A percentile compares a stretch with the other conserved stretches of the same genome.
These are phyloP conservation scores for Cenchrus americanus DNA, from an alignment of 176 grass and related monocot species.

Conservation along the genomic window DNA sequence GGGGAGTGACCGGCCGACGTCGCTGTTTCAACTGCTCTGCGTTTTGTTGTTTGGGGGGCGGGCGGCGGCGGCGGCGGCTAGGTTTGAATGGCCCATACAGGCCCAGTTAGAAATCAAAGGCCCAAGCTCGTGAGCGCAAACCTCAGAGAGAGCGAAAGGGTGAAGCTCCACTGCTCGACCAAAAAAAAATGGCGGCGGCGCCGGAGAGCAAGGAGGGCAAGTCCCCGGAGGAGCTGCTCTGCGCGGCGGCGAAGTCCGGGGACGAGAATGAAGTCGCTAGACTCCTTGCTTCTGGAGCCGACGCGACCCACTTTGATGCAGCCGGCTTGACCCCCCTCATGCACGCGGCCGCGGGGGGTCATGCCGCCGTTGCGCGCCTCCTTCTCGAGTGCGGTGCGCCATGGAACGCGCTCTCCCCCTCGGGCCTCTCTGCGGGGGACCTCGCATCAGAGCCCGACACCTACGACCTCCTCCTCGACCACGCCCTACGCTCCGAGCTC, in stretches of 20 bases:
- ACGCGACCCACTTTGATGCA: slow-evolving; percentile 71
- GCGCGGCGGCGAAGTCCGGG: slow-evolving; percentile 59
- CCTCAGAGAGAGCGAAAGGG: not conserved
- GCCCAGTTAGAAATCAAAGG: not conserved
- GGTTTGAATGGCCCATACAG: not conserved
- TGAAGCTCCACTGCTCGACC: not conserved
- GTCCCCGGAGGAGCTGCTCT: slow-evolving; percentile 71
- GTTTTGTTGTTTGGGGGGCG: not conserved
- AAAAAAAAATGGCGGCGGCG: slow-evolving; percentile 72
- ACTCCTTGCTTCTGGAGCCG: slow-evolving; percentile 56
- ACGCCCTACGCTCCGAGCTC: slow-evolving; percentile 85
- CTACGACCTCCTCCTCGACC: slow-evolving; percentile 79
- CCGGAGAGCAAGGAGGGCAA: slow-evolving; percentile 46
- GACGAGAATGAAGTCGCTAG: slow-evolving; percentile 39
- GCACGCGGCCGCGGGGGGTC: slow-evolving; percentile 66
- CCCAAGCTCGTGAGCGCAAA: not conserved
- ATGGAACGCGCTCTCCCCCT: slow-evolving; percentile 79
- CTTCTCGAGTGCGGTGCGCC: slow-evolving; percentile 78
- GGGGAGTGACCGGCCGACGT: not conserved
- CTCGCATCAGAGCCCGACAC: slow-evolving; percentile 64
- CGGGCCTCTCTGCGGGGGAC: slow-evolving; percentile 68
- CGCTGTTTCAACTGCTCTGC: not conserved
- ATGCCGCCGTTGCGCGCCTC: slow-evolving; percentile 51
- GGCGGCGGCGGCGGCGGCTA: no score
- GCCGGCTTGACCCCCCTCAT: slow-evolving; percentile 77